phyloP scores from a whole-genome alignment of 1,284 basidiomycete species.

The Lentinula novae-zelandiae region DNA sequence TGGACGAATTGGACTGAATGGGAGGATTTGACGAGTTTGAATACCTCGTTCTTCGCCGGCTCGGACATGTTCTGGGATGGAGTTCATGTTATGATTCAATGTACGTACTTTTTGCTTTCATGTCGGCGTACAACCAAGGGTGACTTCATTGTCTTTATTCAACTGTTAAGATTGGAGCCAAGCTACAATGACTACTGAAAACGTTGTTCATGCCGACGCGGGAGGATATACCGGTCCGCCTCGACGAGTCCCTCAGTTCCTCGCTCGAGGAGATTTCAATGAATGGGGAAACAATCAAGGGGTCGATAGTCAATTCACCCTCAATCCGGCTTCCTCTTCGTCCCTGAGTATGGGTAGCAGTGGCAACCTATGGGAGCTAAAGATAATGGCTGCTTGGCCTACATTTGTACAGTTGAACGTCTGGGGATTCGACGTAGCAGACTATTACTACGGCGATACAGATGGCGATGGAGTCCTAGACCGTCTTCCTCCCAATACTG shows the following conservation, averaged over 20 bases:
- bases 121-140: not conserved
- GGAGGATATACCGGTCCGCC: constrained; percentile 44
- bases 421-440: constrained; percentile 72
- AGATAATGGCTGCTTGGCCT: constrained; percentile 87
- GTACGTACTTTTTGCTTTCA: constrained; percentile 36
- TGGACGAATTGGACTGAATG: constrained; percentile 79
- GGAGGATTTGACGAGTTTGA: constrained; percentile 67
- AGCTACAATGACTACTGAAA: constrained; percentile 54
- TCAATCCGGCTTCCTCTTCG: constrained; percentile 31
- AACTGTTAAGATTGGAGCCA: constrained; percentile 66
- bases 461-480: constrained; percentile 86
- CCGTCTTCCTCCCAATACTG: constrained; percentile 84
- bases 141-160: not conserved
- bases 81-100: constrained; percentile 84
- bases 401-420: constrained; percentile 85
- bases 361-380: constrained; percentile 71
- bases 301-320: constrained; percentile 62
- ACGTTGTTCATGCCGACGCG: constrained; percentile 75
- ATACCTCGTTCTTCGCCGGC: constrained; percentile 50
- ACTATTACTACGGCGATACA: constrained; percentile 86
- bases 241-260: constrained; percentile 81
- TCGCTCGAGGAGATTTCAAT: constrained; percentile 87
- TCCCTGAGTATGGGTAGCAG: not conserved
- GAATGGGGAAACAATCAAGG: constrained; percentile 88
- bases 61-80: constrained; percentile 75